Base-by-base conservation (phyloP, 768 basidiomycete species). In the Amanita fuliginea region DNA sequence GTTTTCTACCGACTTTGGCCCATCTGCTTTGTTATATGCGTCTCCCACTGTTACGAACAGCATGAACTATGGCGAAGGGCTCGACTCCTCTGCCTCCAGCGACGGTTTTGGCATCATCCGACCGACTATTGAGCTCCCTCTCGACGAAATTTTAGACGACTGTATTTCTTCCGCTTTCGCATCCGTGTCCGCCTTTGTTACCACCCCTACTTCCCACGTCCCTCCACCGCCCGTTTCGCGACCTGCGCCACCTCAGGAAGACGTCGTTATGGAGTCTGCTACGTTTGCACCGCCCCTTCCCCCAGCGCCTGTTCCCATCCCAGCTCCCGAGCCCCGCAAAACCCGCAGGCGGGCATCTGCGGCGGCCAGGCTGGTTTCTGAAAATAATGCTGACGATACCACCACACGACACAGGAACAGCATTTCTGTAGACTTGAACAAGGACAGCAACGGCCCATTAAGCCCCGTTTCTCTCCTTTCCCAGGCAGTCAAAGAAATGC, bases 61-160 rank as follows among this genome's bases (percentile, higher is more conserved):
- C 48, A 76, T 82, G 76, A 85, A 79, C 58, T 89, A 89, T 62
- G 87, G 85, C 47, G 87, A 89, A 65, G 86, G 80, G 42, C 70
- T 81, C 57, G 76, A 67, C 58, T 60, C 68, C 51, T 66, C 69
- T 53, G 64, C 68, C 16, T 58, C 61, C 51, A 68, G 75, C 19
- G 74, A 78, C 50, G 66, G 72, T 30, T 76, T 87, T 58, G 74
- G 74, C 63, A 79, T 90, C 53, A 62, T 68, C 7, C 79, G 87
- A 9, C 89, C 87, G 0, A 90, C 89, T 37, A 89, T 90, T 59
- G 87, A 91, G 60, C 77, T 90, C 22, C 82, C 84, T 4, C 75
- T 91, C n/a, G 87, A 92, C 55, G 87, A 92, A 53, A 72, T 91
- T 51, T 75, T 71, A 57, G 79, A 72, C 30, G 33, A 42, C 42